A percentile compares a stretch with the other conserved stretches of the same genome.
These are phyloP conservation scores for Phaeosphaeria sp. DNA, from an alignment of 2,329 filamentous ascomycete genomes.

Conservation along the genomic window DNA sequence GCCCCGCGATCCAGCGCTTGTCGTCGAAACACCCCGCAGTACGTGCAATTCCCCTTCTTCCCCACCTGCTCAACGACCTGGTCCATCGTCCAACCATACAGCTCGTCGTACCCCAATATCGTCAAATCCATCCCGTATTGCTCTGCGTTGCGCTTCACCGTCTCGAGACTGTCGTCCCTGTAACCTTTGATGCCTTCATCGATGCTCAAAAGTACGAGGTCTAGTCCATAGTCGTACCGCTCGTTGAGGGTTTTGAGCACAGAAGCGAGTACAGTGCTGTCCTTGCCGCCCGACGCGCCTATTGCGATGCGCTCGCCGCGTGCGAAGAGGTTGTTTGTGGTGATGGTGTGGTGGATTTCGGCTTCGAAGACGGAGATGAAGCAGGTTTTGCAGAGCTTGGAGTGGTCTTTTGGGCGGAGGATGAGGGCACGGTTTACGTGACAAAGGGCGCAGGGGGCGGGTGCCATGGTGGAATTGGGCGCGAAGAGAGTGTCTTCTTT, in stretches of 20 bases:
- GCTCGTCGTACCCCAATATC: slow-evolving; percentile 89
- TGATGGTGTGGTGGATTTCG: slow-evolving; percentile 93
- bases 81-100: slow-evolving; percentile 99
- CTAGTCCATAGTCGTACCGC: slow-evolving; percentile 82
- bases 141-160: slow-evolving; percentile 89
- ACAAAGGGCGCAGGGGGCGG: slow-evolving; percentile 78
- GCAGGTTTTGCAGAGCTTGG: slow-evolving; percentile 89
- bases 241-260: slow-evolving; percentile 95
- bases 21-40: slow-evolving; percentile 93
- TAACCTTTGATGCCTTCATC: slow-evolving; percentile 98
- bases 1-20: slow-evolving; percentile 94
- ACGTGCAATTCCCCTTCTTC: slow-evolving; percentile 99
- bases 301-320: slow-evolving; percentile 89
- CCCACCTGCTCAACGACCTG: slow-evolving; percentile 95
- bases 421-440: slow-evolving; percentile 81
- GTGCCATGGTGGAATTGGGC: no score
- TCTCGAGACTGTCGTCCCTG: slow-evolving; percentile 93
- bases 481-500: no score
- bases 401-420: slow-evolving; percentile 91
- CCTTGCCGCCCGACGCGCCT: slow-evolving; percentile 95
- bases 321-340: slow-evolving; percentile 78
- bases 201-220: slow-evolving; percentile 87
- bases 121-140: slow-evolving; percentile 92
- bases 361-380: slow-evolving; percentile 89
- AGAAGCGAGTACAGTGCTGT: slow-evolving; percentile 93